Evolutionary conservation across 2,329 filamentous ascomycete genomes (phyloP), one percentile per base, ranked within the genome.

Genomic region (Monilinia polystroma): DNA sequence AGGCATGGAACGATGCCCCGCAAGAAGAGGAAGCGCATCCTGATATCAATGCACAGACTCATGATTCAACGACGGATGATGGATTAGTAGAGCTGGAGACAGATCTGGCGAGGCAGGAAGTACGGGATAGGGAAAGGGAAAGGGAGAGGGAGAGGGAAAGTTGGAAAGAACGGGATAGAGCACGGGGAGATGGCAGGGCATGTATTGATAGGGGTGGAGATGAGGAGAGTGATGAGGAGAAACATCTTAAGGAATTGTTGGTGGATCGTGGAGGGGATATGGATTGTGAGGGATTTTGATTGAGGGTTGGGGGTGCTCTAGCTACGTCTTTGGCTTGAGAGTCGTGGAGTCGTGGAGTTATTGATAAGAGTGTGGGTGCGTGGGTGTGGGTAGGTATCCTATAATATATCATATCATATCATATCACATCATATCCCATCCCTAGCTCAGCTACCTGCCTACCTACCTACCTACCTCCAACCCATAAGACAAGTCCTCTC

Each of bases 1-100:
- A 59, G 6, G 66, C 68, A 14, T 67, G 67, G 23, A 68, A 69
- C 11, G 70, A 67, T 60, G 3, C 41, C 16, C 41, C 11, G 41
- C 41, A 16, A 5, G 41, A 43, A 43, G 41, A 43, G 41, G 16
- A 4, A 43, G 3, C 12, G 12, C 41, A 43, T 16, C 12, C 41
- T 43, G 41, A 43, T 14, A n/a, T 38, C 12, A 49, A 16, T 23
- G 14, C 6, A 8, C 41, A 18, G 32, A 18, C 23, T 3, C 26
- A 51, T 38, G 63, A 58, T 26, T 20, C 55, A 10, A 38, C 38
- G 10, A 45, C 32, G 0, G 64, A 66, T 20, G 54, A 66, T 32
- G 64, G 64, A 18, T 43, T 66, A 20, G 53, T 35, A 26, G 64
- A 66, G 47, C 38, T 66, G 0, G 55, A 66, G 7, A 51, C 23